phyloP scores from a whole-genome alignment of 2,329 filamentous ascomycete species.

The Xylaria sp. region DNA sequence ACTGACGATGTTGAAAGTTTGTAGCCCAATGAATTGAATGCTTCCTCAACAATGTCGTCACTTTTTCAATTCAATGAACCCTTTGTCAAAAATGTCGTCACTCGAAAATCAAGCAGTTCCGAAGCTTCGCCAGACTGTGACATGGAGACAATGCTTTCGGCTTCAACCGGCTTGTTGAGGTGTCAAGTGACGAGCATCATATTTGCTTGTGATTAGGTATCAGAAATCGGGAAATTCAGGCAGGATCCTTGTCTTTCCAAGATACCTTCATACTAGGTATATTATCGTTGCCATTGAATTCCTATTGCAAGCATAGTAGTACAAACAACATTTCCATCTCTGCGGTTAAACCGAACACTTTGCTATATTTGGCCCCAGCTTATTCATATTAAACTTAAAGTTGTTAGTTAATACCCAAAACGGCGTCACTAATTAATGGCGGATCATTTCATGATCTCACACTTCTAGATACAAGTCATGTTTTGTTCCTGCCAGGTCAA shows the following conservation, averaged over 20 bases:
- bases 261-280: neutral
- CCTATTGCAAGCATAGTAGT: neutral
- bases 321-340: neutral
- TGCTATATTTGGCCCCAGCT: neutral
- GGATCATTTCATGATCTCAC: neutral
- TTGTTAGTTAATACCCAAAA: neutral
- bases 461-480: too few species aligned
- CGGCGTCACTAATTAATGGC: neutral
- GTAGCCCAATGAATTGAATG: neutral
- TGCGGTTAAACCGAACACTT: neutral
- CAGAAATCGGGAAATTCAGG: neutral
- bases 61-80: neutral
- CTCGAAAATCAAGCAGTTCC: neutral
- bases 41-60: constrained; percentile 19
- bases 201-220: constrained; percentile 2
- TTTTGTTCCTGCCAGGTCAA: too few species aligned
- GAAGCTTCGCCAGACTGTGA: neutral
- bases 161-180: constrained; percentile 4
- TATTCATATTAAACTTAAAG: neutral
- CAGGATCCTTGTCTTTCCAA: constrained; percentile 4
- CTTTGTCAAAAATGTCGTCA: constrained; percentile 16
- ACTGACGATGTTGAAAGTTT: constrained; percentile 18
- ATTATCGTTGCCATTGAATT: neutral
- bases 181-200: constrained; percentile 1
- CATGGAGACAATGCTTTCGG: neutral